Evolutionary conservation across 176 grass and related monocot species (phyloP).

Genomic region (Aegilops tauschii): DNA sequence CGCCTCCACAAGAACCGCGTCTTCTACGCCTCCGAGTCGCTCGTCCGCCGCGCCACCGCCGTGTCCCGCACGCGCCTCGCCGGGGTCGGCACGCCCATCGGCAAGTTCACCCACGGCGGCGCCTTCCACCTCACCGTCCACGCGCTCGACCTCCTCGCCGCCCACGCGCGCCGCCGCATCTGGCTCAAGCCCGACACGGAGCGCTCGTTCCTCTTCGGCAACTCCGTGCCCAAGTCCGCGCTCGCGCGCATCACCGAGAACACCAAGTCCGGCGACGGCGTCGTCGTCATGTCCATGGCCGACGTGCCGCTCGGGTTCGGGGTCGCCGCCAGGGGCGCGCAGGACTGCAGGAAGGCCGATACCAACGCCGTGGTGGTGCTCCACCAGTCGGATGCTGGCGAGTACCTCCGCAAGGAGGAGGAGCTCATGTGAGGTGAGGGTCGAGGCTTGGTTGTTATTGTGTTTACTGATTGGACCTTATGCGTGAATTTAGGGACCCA

Average conservation of each 20-base stretch:
- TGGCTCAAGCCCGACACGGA: slow-evolving; percentile 89
- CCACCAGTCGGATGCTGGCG: slow-evolving; percentile 69
- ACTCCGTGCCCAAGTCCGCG: slow-evolving; percentile 80
- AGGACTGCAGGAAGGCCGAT: slow-evolving; percentile 85
- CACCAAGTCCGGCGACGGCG: slow-evolving; percentile 65
- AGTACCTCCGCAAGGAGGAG: slow-evolving; percentile 80
- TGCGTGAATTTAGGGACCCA: neutral
- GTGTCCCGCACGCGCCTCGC: slow-evolving; percentile 59
- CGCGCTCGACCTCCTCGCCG: slow-evolving; percentile 80
- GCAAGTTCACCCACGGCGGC: slow-evolving; percentile 85
- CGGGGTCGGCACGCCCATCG: slow-evolving; percentile 66
- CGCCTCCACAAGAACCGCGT: slow-evolving; percentile 91
- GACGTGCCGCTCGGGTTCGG: slow-evolving; percentile 85
- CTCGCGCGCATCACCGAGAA: slow-evolving; percentile 90
- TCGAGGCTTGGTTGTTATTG: neutral
- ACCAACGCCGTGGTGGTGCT: slow-evolving; percentile 73
- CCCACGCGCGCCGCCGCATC: slow-evolving; percentile 80
- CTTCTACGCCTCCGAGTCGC: slow-evolving; percentile 73
- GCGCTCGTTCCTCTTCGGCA: slow-evolving; percentile 83
- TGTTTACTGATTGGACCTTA: neutral
- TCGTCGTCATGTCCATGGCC: slow-evolving; percentile 82
- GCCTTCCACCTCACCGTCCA: slow-evolving; percentile 81
- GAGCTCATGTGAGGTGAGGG: slow-evolving; percentile 65
- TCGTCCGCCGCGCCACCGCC: slow-evolving; percentile 66
- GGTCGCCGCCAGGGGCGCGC: slow-evolving; percentile 57